Evolutionary conservation across 306 rosid genomes (phyloP), one percentile per base, ranked within the genome.

Genomic region (Cicer yamashitae): DNA sequence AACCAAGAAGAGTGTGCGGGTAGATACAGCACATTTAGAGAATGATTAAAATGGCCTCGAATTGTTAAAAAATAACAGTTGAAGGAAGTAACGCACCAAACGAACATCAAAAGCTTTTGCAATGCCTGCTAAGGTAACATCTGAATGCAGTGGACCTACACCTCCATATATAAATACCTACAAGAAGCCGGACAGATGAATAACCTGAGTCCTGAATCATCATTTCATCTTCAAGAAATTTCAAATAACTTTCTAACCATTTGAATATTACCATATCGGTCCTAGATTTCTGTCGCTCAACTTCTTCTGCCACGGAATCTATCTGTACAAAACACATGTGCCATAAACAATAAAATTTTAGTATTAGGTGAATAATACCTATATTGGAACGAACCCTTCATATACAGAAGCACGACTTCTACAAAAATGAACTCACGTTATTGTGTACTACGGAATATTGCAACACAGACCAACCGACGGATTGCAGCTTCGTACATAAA

Each of bases 51-150:
- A 40, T 57, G 10, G 56, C 70, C 44, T 59, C 34, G 46, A 46
- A 30, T 22, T 54, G 38, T 48, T 52, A 40, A 65, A 82, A 79
- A 18, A 53, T 51, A 68, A 71, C 12, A 39, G 59, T 39, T 30
- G 61, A 81, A 75, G 40, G 70, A 89, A 77, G 76, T 22, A 69
- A 81, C 91, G 13, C 76, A 94, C 98, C 98, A 91, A 81, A 71
- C 93, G 96, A 84, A 94, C 97, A 51, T 91, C 97, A 79, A 90
- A 91, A 78, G 96, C 96, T 88, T 91, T 94, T 53, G 97, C 97
- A 76, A 94, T 85, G 73, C 98, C 97, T 48, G 92, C 89, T 88
- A 81, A 74, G 47, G 97, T 90, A 48, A 92, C 96, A 83, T 94
- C 97, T 7, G 99, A 90, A 82, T 89, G 96, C 78, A 94, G 82